phyloP scores from a whole-genome alignment of 2,329 filamentous ascomycete species.

The Fusarium sp. region DNA sequence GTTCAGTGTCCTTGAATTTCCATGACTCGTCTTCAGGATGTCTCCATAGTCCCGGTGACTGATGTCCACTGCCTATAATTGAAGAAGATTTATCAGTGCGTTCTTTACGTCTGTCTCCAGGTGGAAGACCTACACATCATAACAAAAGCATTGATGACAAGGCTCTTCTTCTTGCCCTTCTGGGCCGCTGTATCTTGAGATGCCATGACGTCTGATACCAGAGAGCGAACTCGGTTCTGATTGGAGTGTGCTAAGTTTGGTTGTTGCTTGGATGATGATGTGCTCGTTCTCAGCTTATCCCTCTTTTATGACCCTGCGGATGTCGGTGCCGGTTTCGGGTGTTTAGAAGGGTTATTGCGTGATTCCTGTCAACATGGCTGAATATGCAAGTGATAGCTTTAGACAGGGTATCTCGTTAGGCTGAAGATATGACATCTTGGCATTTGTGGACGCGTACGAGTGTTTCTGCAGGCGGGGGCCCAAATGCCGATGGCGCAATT shows the following conservation, averaged over 20 bases:
- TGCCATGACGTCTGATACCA: conserved; percentile 27
- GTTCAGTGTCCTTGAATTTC: conserved; percentile 71
- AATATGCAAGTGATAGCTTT: conserved; percentile 19
- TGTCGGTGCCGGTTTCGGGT: conserved; percentile 8
- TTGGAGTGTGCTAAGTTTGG: conserved; percentile 4
- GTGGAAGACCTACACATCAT: conserved; percentile 54
- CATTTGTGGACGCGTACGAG: conserved; percentile 8
- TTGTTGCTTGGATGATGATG: conserved; percentile 4
- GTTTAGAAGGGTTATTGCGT: conserved; percentile 33
- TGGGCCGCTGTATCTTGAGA: conserved; percentile 25
- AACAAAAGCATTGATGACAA: conserved; percentile 62
- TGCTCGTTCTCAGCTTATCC: conserved; percentile 12
- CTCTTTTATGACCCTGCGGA: conserved; percentile 28
- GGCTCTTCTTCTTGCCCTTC: conserved; percentile 54
- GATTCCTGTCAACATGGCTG: conserved; percentile 39
- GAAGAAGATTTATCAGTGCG: conserved; percentile 23
- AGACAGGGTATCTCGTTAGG: conserved; percentile 2
- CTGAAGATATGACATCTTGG: conserved; percentile 14
- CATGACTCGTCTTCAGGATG: conserved; percentile 76
- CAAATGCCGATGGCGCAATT: conserved; percentile 42
- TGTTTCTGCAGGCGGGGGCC: background rate
- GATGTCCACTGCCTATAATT: conserved; percentile 59
- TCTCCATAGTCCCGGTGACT: conserved; percentile 67
- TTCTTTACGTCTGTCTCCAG: background rate
- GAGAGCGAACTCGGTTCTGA: background rate